Conservation (phyloP, 169 alveolate genomes). For the Cryptosporidium ryanae region DNA sequence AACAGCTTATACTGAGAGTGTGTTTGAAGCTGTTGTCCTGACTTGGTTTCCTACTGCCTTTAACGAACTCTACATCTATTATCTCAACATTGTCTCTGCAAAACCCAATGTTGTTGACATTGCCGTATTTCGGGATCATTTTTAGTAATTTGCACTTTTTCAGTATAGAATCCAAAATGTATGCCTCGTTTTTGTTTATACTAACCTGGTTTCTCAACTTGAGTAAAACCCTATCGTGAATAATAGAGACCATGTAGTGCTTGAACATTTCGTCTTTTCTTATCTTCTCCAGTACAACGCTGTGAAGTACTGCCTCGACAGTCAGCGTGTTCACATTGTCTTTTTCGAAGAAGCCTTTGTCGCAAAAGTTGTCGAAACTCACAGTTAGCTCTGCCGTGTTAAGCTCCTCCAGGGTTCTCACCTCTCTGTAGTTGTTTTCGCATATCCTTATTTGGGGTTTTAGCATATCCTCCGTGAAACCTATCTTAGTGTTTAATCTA, state of each 20-base stretch:
- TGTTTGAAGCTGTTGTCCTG: not conserved
- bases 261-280: conserved; percentile 59
- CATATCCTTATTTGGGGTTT: conserved; percentile 29
- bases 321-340: not conserved
- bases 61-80: conserved; percentile 27
- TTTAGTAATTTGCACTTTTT: not conserved
- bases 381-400: conserved; percentile 51
- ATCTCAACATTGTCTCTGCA: conserved; percentile 29
- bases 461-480: conserved; percentile 61
- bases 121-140: conserved; percentile 45
- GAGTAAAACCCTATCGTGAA: conserved; percentile 44
- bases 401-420: conserved; percentile 38
- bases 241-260: conserved; percentile 53
- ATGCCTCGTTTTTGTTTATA: not conserved
- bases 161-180: conserved; percentile 14
- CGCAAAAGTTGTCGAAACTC: conserved; percentile 42
- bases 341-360: conserved; percentile 10
- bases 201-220: conserved; percentile 17
- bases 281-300: conserved; percentile 33
- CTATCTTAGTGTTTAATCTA: conserved; percentile 21
- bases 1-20: conserved; percentile 25
- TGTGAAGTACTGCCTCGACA: conserved; percentile 54
- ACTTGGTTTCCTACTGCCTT: not conserved
- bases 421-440: conserved; percentile 17
- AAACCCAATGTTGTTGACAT: conserved; percentile 27